Conservation (phyloP, 306 rosid species). For the Dryas drummondii region DNA sequence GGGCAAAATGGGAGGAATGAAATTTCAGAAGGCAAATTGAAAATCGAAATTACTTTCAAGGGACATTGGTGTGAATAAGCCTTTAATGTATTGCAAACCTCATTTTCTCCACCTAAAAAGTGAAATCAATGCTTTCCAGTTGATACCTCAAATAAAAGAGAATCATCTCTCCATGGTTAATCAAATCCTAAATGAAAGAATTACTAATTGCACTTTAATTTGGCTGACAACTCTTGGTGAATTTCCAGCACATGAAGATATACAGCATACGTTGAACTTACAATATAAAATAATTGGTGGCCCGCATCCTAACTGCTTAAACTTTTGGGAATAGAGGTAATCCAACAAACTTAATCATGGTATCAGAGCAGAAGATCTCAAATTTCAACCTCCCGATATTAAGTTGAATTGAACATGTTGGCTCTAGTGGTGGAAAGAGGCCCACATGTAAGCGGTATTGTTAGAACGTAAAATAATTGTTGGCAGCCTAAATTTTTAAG, state of each 20-base stretch:
- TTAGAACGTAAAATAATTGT: neutral
- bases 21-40: too few species aligned
- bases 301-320: neutral
- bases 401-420: too few species aligned
- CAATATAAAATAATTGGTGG: neutral
- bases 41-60: too few species aligned
- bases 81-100: neutral
- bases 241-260: neutral
- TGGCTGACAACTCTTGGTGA: neutral
- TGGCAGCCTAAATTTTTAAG: too few species aligned
- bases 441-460: neutral
- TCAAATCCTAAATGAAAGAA: slow-evolving; percentile 1
- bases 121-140: neutral
- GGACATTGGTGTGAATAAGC: too few species aligned
- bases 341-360: too few species aligned
- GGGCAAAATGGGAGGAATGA: too few species aligned
- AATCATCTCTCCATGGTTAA: neutral
- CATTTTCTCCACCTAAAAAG: neutral
- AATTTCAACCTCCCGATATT: neutral
- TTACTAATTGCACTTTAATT: neutral
- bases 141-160: slow-evolving; percentile 17
- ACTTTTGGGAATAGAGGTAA: neutral
- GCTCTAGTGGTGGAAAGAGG: neutral
- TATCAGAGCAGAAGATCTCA: too few species aligned
- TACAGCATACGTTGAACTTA: neutral